A percentile compares a stretch with the other conserved stretches of the same genome.
These are phyloP conservation scores for Psilocybe subaeruginosa DNA, from an alignment of 768 basidiomycete genomes.

Conservation along the genomic window DNA sequence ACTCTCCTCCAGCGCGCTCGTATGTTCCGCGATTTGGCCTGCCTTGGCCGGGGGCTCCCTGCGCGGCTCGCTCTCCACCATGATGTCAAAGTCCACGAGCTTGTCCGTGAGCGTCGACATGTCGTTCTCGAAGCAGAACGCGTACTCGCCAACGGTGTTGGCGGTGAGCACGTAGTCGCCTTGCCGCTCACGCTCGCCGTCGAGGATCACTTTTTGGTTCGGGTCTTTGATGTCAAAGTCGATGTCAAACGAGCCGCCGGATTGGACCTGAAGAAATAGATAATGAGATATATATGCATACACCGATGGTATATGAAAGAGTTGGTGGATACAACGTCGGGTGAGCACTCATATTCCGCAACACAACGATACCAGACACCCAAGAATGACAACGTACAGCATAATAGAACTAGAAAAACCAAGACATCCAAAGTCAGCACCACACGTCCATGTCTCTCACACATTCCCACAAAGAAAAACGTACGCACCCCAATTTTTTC, in stretches of 20 bases:
- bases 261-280: slow-evolving; percentile 71
- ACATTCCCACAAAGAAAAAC: neutral
- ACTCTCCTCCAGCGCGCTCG: slow-evolving; percentile 92
- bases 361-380: neutral
- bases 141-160: slow-evolving; percentile 85
- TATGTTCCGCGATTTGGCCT: slow-evolving; percentile 89
- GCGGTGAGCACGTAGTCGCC: slow-evolving; percentile 98
- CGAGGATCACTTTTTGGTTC: slow-evolving; percentile 82
- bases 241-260: slow-evolving; percentile 95
- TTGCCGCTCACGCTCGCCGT: slow-evolving; percentile 87
- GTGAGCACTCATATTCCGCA: neutral
- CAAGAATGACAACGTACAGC: slow-evolving; percentile 59
- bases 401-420: slow-evolving; percentile 84
- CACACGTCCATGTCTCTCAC: neutral
- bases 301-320: too few relatives aligned
- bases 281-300: too few relatives aligned
- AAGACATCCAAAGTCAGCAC: neutral
- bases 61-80: slow-evolving; percentile 97
- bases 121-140: slow-evolving; percentile 99
- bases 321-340: too few relatives aligned
- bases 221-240: slow-evolving; percentile 95
- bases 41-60: slow-evolving; percentile 87
- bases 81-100: slow-evolving; percentile 93
- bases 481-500: slow-evolving; percentile 85
- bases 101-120: slow-evolving; percentile 95